Evolutionary conservation across 768 basidiomycete species (phyloP).

Genomic region (Suillus subluteus): DNA sequence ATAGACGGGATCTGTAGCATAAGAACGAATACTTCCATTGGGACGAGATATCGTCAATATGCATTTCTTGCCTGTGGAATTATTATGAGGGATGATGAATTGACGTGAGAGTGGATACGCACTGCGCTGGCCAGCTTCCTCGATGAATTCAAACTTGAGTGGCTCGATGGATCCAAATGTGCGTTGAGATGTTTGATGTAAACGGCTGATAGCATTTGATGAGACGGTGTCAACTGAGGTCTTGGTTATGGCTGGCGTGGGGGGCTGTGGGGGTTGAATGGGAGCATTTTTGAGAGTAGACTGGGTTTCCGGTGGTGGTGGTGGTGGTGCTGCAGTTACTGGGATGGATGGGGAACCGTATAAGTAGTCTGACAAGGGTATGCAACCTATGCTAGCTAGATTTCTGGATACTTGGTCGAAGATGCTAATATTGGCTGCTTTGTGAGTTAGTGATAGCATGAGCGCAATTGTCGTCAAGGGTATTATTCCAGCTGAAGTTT

Average conservation of each 20-base stretch:
- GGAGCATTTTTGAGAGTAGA: neutral
- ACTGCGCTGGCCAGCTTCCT: slow-evolving; percentile 43
- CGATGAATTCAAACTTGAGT: slow-evolving; percentile 52
- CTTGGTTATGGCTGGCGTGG: slow-evolving; percentile 10
- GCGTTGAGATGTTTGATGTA: slow-evolving; percentile 48
- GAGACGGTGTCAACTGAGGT: slow-evolving; percentile 13
- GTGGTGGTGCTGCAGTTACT: neutral
- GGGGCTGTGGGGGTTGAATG: slow-evolving; percentile 11
- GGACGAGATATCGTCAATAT: slow-evolving; percentile 64
- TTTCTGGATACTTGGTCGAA: slow-evolving; percentile 32
- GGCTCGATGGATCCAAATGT: slow-evolving; percentile 44
- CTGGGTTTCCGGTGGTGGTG: neutral
- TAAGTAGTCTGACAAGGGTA: slow-evolving; percentile 33
- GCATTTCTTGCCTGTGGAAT: slow-evolving; percentile 54
- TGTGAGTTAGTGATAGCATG: neutral
- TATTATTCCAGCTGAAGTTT: neutral
- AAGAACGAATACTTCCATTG: slow-evolving; percentile 52
- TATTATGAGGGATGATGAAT: slow-evolving; percentile 12
- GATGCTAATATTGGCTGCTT: neutral
- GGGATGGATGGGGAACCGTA: neutral
- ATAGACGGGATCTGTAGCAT: slow-evolving; percentile 51
- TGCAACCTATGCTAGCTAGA: slow-evolving; percentile 32
- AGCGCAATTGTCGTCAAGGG: neutral
- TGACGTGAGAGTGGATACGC: slow-evolving; percentile 11
- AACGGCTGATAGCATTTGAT: slow-evolving; percentile 32